Percentiles rank a stretch among this genome's conserved stretches.
phyloP scores from a whole-genome alignment of 2,329 filamentous ascomycete genomes.

The Trichoderma sp. region DNA sequence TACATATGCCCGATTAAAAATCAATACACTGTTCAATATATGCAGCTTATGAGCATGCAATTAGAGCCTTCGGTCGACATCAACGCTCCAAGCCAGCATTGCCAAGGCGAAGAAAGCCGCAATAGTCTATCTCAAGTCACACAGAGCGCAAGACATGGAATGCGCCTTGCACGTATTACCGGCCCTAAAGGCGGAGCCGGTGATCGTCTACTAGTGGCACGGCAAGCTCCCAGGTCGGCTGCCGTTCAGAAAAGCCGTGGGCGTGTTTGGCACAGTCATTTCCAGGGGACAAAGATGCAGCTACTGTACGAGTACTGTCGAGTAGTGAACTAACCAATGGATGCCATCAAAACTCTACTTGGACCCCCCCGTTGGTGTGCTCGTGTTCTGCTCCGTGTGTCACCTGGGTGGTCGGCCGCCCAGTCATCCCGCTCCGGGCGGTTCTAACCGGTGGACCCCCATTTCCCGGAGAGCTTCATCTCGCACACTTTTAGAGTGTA shows the following conservation, averaged over 20 bases:
- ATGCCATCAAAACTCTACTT: neutral
- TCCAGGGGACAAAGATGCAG: neutral
- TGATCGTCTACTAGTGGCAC: slow-evolving; percentile 13
- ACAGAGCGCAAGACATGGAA: neutral
- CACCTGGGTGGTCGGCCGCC: neutral
- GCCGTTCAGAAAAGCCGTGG: neutral
- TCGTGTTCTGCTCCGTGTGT: neutral
- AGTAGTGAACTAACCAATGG: neutral
- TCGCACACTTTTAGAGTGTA: neutral
- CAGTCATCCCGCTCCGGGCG: slow-evolving; percentile 15
- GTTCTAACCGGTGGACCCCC: slow-evolving; percentile 1
- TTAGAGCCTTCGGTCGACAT: neutral
- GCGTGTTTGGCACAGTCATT: neutral
- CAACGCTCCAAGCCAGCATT: neutral
- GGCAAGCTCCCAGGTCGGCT: slow-evolving; percentile 3
- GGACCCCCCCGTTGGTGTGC: neutral
- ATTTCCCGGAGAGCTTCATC: slow-evolving; percentile 12
- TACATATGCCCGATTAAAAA: neutral
- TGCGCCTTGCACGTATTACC: slow-evolving; percentile 1
- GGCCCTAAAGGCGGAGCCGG: slow-evolving; percentile 16
- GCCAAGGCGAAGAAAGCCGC: neutral
- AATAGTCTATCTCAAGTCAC: neutral
- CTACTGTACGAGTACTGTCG: neutral
- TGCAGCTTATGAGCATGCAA: neutral
- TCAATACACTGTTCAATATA: neutral